Conservation (phyloP, 345 rosid species). For the Abelmoschus esculentus region DNA sequence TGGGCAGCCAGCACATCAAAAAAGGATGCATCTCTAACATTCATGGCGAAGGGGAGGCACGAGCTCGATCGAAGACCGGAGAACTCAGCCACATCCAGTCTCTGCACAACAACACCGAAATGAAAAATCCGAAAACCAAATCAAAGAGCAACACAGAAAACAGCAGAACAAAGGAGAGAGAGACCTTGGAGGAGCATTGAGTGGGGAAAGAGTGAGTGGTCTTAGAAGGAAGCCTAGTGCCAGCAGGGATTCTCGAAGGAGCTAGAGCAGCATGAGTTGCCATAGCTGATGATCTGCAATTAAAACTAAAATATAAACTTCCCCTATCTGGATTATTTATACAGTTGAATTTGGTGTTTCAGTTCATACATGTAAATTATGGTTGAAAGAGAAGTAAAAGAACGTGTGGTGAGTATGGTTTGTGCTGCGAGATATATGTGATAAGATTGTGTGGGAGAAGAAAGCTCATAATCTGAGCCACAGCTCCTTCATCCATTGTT, state of each 20-base stretch:
- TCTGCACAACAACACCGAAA: constrained; percentile 35
- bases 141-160: constrained; percentile 1
- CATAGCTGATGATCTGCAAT: constrained; percentile 30
- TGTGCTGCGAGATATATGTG: constrained; percentile 21
- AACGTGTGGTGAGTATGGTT: constrained; percentile 49
- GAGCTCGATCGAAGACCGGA: constrained; percentile 55
- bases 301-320: not conserved
- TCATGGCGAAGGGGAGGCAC: constrained; percentile 30
- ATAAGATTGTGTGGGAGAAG: constrained; percentile 1
- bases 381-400: not conserved
- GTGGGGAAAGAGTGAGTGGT: constrained; percentile 44
- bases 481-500: not conserved
- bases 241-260: constrained; percentile 62
- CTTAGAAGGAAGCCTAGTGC: constrained; percentile 54
- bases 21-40: constrained; percentile 46
- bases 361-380: not conserved
- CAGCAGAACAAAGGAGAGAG: not conserved
- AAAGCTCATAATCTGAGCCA: constrained; percentile 24
- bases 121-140: not conserved
- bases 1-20: constrained; percentile 66
- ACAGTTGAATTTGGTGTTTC: not conserved
- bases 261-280: constrained; percentile 92
- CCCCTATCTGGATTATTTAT: not conserved
- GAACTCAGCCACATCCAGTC: constrained; percentile 65
- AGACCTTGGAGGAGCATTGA: constrained; percentile 73